These are phyloP conservation scores for Hyaloperonospora arabidopsidis DNA, from an alignment of 352 stramenopile species.

Conservation along the genomic window DNA sequence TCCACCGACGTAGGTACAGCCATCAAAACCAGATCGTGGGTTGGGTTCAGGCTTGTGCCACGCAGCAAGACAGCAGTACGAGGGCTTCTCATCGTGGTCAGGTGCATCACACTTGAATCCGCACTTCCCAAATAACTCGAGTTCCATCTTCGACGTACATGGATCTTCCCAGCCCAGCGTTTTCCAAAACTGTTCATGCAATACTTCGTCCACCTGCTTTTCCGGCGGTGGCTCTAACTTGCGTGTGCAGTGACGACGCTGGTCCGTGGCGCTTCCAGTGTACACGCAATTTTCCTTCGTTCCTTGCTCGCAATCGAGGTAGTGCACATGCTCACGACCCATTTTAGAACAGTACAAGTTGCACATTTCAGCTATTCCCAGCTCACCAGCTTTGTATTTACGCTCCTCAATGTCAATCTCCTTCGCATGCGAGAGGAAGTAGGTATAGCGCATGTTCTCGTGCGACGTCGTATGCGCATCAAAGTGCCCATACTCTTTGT, in stretches of 20 bases:
- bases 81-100: slow-evolving; percentile 50
- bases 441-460: slow-evolving; percentile 77
- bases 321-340: slow-evolving; percentile 69
- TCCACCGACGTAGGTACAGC: slow-evolving; percentile 48
- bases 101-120: slow-evolving; percentile 58
- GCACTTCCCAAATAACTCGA: slow-evolving; percentile 65
- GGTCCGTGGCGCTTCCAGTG: slow-evolving; percentile 36
- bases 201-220: slow-evolving; percentile 53
- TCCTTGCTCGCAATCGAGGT: slow-evolving; percentile 50
- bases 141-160: slow-evolving; percentile 43
- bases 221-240: slow-evolving; percentile 44
- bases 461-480: slow-evolving; percentile 56
- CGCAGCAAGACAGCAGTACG: slow-evolving; percentile 52
- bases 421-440: slow-evolving; percentile 47
- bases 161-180: slow-evolving; percentile 70
- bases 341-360: slow-evolving; percentile 78
- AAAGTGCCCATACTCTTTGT: slow-evolving; percentile 46
- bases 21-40: slow-evolving; percentile 26
- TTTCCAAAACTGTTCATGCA: slow-evolving; percentile 75
- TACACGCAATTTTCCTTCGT: slow-evolving; percentile 40
- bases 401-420: slow-evolving; percentile 65
- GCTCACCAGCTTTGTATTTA: slow-evolving; percentile 62
- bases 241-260: slow-evolving; percentile 61
- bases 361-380: slow-evolving; percentile 70
- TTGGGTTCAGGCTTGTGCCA: slow-evolving; percentile 45